These are phyloP conservation scores for Rossbeevera mucosa DNA, from an alignment of 768 basidiomycete genomes.

Conservation along the genomic window DNA sequence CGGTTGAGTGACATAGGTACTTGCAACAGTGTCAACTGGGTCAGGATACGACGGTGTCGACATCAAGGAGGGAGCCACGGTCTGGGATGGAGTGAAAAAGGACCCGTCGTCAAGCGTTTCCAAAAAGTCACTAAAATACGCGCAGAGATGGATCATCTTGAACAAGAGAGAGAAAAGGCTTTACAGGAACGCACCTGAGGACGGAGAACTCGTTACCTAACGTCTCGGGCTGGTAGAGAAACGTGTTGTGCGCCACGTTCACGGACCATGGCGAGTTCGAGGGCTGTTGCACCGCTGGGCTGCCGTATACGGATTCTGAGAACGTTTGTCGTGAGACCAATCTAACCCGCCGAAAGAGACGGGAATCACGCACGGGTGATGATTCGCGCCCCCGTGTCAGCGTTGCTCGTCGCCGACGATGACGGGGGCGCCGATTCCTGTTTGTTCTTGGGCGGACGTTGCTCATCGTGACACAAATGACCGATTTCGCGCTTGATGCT, in stretches of 20 bases:
- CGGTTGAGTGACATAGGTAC: constrained; percentile 12
- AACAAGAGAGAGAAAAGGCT: neutral
- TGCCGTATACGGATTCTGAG: constrained; percentile 24
- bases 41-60: constrained; percentile 20
- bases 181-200: constrained; percentile 54
- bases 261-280: constrained; percentile 52
- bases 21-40: constrained; percentile 5
- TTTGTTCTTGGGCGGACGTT: constrained; percentile 49
- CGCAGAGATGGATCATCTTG: neutral
- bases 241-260: constrained; percentile 45
- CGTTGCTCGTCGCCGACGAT: constrained; percentile 15
- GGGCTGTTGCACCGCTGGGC: constrained; percentile 15
- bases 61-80: constrained; percentile 46
- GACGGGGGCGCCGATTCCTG: constrained; percentile 23
- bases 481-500: constrained; percentile 97
- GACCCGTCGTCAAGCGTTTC: constrained; percentile 59
- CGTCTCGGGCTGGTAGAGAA: constrained; percentile 67
- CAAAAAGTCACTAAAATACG: neutral
- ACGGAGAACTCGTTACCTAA: constrained; percentile 82
- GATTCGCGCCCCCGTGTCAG: constrained; percentile 33
- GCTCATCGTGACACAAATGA: constrained; percentile 89
- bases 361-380: constrained; percentile 20
- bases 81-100: constrained; percentile 62
- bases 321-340: neutral
- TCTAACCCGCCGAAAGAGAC: neutral